Conservation (phyloP, 2,329 filamentous ascomycete species). For the Fusarium palustre region DNA sequence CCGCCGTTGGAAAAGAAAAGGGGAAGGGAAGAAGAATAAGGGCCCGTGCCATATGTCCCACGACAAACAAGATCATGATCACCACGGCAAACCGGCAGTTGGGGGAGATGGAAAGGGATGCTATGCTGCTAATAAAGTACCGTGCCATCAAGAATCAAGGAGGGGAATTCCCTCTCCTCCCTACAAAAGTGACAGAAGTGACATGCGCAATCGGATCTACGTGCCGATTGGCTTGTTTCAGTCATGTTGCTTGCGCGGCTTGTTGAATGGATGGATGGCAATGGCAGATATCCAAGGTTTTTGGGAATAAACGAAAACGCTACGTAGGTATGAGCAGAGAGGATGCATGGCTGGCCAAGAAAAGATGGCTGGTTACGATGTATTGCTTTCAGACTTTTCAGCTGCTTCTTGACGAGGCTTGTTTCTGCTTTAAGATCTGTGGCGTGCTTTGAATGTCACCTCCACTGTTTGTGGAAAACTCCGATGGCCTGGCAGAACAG, state of each 20-base stretch:
- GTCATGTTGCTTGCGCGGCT: slow-evolving; percentile 22
- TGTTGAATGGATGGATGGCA: not conserved
- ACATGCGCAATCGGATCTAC: slow-evolving; percentile 8
- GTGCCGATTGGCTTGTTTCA: slow-evolving; percentile 12
- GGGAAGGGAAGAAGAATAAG: not conserved
- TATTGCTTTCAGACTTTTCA: not conserved
- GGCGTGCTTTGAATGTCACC: slow-evolving; percentile 1
- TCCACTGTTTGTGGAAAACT: not conserved
- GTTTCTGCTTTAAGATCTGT: slow-evolving; percentile 9
- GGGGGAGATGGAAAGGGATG: not conserved
- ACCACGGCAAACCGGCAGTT: slow-evolving; percentile 14
- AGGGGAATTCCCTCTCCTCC: not conserved
- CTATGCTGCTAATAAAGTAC: not conserved
- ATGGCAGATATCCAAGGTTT: not conserved
- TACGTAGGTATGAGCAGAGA: not conserved
- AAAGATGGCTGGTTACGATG: not conserved
- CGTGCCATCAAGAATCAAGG: not conserved
- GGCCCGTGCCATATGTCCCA: not conserved
- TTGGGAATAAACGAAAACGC: not conserved
- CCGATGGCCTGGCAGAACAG: not conserved
- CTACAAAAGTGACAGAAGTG: not conserved
- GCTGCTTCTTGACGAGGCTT: not conserved
- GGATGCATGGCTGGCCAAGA: not conserved
- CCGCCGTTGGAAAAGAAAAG: not conserved
- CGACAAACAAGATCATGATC: not conserved